phyloP scores from a whole-genome alignment of 1,284 basidiomycete species.

The Tilletia caries region DNA sequence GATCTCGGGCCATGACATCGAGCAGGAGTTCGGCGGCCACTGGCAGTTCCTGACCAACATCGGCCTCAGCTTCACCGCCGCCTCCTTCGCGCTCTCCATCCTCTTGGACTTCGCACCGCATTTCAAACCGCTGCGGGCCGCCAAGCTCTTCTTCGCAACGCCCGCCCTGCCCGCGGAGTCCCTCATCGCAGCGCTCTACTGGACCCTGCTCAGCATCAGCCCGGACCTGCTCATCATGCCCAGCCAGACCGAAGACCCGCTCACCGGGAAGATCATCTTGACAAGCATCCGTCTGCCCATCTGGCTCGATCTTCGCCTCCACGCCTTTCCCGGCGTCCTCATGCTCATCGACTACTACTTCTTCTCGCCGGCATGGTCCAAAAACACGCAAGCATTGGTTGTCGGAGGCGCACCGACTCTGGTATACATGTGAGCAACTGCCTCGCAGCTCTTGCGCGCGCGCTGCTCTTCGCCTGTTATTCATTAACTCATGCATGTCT shows the following conservation, averaged over 20 bases:
- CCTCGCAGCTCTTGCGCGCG: neutral
- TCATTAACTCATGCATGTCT: neutral
- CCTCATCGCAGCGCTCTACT: constrained; percentile 38
- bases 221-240: constrained; percentile 33
- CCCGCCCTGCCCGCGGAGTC: constrained; percentile 31
- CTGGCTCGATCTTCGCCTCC: constrained; percentile 32
- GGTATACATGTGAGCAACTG: neutral
- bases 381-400: neutral
- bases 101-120: constrained; percentile 1
- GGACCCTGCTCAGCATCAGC: constrained; percentile 30
- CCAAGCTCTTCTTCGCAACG: constrained; percentile 8
- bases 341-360: constrained; percentile 14
- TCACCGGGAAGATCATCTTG: constrained; percentile 27
- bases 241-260: constrained; percentile 26
- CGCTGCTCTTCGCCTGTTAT: no score
- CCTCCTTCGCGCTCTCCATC: neutral
- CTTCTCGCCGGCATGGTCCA: constrained; percentile 5
- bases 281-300: constrained; percentile 31
- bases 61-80: constrained; percentile 7
- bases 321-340: constrained; percentile 35
- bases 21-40: constrained; percentile 2
- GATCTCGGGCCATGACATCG: neutral
- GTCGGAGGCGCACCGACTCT: neutral
- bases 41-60: constrained; percentile 15
- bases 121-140: neutral